Percentiles rank a stretch among this genome's conserved stretches.
phyloP scores from a whole-genome alignment of 331 rosid genomes.

The Saraca asoca region DNA sequence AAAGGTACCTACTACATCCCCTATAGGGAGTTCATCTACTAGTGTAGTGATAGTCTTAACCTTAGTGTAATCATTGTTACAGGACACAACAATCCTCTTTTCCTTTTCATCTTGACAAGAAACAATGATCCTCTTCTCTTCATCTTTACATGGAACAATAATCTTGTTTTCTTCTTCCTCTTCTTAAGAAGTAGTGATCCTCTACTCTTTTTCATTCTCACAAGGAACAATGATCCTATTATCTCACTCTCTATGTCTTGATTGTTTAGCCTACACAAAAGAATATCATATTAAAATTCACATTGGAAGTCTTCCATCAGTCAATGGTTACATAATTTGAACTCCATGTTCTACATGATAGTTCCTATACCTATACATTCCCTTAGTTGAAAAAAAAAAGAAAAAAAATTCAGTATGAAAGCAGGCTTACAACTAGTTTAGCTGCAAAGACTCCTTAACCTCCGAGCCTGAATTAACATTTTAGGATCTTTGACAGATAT shows the following conservation, averaged over 20 bases:
- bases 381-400: neutral
- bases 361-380: constrained; percentile 2
- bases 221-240: constrained; percentile 34
- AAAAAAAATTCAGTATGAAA: neutral
- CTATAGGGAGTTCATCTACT: constrained; percentile 36
- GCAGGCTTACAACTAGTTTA: constrained; percentile 56
- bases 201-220: constrained; percentile 30
- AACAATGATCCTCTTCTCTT: neutral
- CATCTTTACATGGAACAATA: constrained; percentile 42
- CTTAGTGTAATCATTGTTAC: constrained; percentile 40
- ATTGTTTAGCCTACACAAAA: constrained; percentile 50
- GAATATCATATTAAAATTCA: constrained; percentile 34
- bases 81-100: constrained; percentile 33
- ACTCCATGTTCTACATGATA: constrained; percentile 2
- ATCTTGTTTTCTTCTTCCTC: constrained; percentile 27
- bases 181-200: too few species aligned
- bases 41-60: constrained; percentile 37
- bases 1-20: constrained; percentile 38
- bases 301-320: constrained; percentile 20
- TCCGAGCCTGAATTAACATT: too few species aligned
- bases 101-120: too few species aligned
- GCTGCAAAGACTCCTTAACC: too few species aligned
- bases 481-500: too few species aligned
- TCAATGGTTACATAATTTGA: neutral
- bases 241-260: constrained; percentile 45